A percentile compares a stretch with the other conserved stretches of the same genome.
These are phyloP conservation scores for Magnaporthiopsis poae DNA, from an alignment of 2,329 filamentous ascomycete species.

Conservation along the genomic window DNA sequence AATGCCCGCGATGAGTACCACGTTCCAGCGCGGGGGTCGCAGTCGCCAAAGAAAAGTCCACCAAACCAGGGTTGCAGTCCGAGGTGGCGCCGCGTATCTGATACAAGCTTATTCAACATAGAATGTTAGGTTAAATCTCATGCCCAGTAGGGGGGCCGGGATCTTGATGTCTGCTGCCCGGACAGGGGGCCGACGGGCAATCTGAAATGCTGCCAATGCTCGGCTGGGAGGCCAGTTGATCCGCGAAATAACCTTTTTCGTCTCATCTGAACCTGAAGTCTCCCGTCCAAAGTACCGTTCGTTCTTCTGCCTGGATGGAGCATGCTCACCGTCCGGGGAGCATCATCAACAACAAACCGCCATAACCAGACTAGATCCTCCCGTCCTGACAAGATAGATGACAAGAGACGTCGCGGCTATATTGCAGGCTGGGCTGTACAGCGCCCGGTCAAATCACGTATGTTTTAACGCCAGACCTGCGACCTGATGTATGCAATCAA, in stretches of 20 bases:
- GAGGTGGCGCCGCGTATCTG: not conserved
- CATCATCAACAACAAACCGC: not conserved
- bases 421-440: not conserved
- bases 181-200: not conserved
- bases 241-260: not conserved
- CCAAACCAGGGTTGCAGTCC: no score
- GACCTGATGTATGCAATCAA: not conserved
- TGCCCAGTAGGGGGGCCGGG: no score
- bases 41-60: not conserved
- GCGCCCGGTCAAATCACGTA: not conserved
- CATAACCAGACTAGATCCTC: not conserved
- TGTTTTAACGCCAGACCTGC: not conserved
- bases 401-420: not conserved
- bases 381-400: not conserved
- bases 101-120: not conserved
- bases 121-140: not conserved
- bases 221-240: no score
- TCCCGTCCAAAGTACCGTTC: not conserved
- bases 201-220: not conserved
- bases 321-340: no score
- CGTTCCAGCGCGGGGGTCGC: not conserved
- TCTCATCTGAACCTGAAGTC: not conserved
- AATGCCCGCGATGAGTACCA: no score
- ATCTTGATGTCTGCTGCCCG: not conserved
- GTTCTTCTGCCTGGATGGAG: not conserved